Base-by-base conservation (phyloP, 148 eudicot genomes). In the Hydrangea macrophylla region DNA sequence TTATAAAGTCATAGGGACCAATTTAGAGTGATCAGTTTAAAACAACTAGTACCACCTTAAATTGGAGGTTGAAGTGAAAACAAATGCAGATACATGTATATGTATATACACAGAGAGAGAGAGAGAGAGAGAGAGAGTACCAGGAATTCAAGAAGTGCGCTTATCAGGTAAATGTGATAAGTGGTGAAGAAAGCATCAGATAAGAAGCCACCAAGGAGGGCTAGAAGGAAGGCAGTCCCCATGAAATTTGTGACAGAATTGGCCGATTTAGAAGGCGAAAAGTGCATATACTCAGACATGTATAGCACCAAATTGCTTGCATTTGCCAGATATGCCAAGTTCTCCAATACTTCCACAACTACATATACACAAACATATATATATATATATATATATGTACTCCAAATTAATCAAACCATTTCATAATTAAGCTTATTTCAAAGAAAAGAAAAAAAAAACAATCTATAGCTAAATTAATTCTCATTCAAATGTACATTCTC, bases 181-280 rank as follows among this genome's bases (percentile, higher is more conserved):
- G 95, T 72, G 24, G 87, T 80, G 73, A 82, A 82, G 72, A 82
- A 80, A 59, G 90, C 95, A 36, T 89, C 95, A 6, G 95, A 86
- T 9, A 89, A 56, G 67, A 89, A 86, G n/a, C 95, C 95, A 1
- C 95, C 95, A 12, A 86, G 73, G 3, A 89, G 68, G 25, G 90
- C 90, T 11, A 89, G 89, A 1, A 89, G 76, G 73, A 86, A 89
- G 35, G 96, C 91, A 0, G 96, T 89, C 23, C 96, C 96, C 96
- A 89, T 89, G 82, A 86, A 89, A 66, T 86, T 83, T 5, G 96
- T 89, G 56, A 89, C 96, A 2, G 83, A 70, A 60, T 86, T 86
- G 2, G 96, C 77, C 2, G 91, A 76, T 61, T 70, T 70, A 1
- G 83, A 64, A 0, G 84, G 91, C 1, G 82, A 70, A 33, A 84